Evolutionary conservation across 345 rosid genomes (phyloP), one percentile per base, ranked within the genome.

Genomic region (Iberis pinnata): DNA sequence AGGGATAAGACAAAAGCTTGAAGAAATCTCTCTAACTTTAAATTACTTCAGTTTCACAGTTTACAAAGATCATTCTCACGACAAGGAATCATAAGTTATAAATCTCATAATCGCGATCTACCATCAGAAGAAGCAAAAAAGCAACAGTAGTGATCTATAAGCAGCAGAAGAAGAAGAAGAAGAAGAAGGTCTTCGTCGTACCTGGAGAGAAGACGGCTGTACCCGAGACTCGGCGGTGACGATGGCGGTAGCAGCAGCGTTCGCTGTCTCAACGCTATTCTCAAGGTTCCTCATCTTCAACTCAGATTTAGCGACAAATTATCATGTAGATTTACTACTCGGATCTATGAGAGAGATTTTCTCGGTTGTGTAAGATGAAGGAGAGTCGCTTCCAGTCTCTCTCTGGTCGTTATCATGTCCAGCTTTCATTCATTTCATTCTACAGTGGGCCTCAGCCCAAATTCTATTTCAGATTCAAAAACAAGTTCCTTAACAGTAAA

Each of bases 221-320:
- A 74, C 74, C 5, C 97, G 83, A 11, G 89, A 73, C 64, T 89
- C 94, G 45, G 97, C 94, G 59, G 89, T 72, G 74, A 83, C 76
- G 75, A 86, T 86, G 56, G 97, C 97, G 9, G 93, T 56, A 42
- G 95, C 97, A 35, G 97, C 95, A 60, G 95, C 97, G 88, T 86
- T 86, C 31, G 83, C 75, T 31, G 93, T 89, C 45, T 81, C 86
- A 49, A 83, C 79, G 70, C 79, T 82, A 69, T 69, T 69, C 67
- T 75, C 72, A 4, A 73, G 73, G 67, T 68, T 63, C 42, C 77
- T 78, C 92, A 80, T 83, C 40, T 40, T 70, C 22, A 61, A 38
- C 47, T 59, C 52, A 49, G 69, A 49, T 35, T 49, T 58, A 43
- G 37, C 73, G 36, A 56, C 41, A 55, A 54, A 49, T 6, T 29